Conservation (phyloP, 2,329 filamentous ascomycete genomes). For the Clonostachys rosea region DNA sequence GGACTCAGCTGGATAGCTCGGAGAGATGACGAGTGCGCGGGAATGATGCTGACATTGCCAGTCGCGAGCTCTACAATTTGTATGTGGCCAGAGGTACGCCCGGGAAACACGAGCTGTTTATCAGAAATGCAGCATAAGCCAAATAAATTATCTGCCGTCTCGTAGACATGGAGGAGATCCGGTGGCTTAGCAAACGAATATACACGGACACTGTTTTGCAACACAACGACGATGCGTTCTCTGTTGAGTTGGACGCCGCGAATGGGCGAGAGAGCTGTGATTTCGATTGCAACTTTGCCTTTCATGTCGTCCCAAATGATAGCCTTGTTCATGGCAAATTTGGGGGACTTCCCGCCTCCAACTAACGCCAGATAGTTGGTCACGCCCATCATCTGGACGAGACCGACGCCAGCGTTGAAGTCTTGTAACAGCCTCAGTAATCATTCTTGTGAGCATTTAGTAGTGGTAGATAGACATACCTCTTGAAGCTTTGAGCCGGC, state of each 20-base stretch:
- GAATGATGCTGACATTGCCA: conserved; percentile 86
- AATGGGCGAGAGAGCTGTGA: conserved; percentile 77
- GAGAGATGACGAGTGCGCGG: conserved; percentile 77
- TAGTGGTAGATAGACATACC: conserved; percentile 19
- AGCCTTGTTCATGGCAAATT: conserved; percentile 83
- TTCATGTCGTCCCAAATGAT: conserved; percentile 91
- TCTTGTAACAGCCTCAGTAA: conserved; percentile 33
- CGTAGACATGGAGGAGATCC: conserved; percentile 67
- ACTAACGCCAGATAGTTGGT: conserved; percentile 87
- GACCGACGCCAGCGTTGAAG: conserved; percentile 76
- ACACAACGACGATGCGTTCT: conserved; percentile 72
- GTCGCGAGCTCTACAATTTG: conserved; percentile 77
- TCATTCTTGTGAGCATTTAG: not conserved
- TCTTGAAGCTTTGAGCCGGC: conserved; percentile 57
- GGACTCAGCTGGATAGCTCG: conserved; percentile 75
- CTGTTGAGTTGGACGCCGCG: conserved; percentile 74
- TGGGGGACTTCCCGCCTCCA: conserved; percentile 79
- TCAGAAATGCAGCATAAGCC: conserved; percentile 76
- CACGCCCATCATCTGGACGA: conserved; percentile 81
- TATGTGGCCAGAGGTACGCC: conserved; percentile 82
- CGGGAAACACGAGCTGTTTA: conserved; percentile 76
- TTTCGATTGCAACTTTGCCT: conserved; percentile 66
- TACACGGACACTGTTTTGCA: conserved; percentile 77
- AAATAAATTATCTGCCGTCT: conserved; percentile 79
- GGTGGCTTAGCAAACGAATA: conserved; percentile 75